Percentiles rank a stretch among this genome's conserved stretches.
Conservation (phyloP, 192 early-diverging fungal species). For the Podila horticola region DNA sequence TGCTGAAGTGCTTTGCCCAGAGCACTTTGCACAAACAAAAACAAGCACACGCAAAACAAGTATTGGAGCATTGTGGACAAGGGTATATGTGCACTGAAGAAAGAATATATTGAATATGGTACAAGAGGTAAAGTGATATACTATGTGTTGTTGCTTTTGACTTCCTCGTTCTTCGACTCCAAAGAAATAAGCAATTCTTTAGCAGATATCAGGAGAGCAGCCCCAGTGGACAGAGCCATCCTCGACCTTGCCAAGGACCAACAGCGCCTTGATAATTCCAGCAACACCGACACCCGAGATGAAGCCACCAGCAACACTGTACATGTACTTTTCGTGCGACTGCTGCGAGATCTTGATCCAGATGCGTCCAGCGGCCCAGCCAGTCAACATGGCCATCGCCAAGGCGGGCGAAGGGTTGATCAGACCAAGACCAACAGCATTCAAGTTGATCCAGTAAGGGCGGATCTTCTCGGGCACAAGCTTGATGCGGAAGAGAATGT, state of each 20-base stretch:
- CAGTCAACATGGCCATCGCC: constrained; percentile 61
- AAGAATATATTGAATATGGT: no score
- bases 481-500: constrained; percentile 55
- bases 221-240: constrained; percentile 14
- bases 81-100: no score
- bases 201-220: constrained; percentile 22
- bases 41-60: no score
- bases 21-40: no score
- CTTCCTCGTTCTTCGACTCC: not conserved
- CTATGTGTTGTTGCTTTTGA: no score
- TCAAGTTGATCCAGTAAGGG: constrained; percentile 68
- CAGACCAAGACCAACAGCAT: constrained; percentile 64
- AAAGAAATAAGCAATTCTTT: not conserved
- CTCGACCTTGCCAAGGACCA: constrained; percentile 20
- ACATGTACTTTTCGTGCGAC: constrained; percentile 55
- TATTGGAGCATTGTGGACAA: no score
- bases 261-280: constrained; percentile 40
- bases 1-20: no score
- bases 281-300: constrained; percentile 48
- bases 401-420: constrained; percentile 60
- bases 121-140: no score
- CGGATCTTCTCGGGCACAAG: constrained; percentile 61
- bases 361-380: constrained; percentile 51
- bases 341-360: constrained; percentile 48
- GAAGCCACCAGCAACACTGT: constrained; percentile 56